Evolutionary conservation across 148 eudicot genomes (phyloP).

Genomic region (Camellia japonica): DNA sequence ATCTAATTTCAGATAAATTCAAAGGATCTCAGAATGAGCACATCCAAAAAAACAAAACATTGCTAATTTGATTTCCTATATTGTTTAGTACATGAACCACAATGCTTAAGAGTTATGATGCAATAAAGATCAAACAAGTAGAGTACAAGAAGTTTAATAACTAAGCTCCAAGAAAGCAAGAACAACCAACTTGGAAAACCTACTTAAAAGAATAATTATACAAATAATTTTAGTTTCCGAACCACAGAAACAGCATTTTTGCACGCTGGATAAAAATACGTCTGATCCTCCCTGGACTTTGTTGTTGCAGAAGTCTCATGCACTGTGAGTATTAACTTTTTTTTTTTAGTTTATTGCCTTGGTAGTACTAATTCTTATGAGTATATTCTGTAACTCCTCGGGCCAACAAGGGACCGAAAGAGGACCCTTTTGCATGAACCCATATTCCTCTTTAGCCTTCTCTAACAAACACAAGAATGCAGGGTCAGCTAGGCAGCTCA

Average conservation of each 20-base stretch:
- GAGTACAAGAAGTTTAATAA: too few species aligned
- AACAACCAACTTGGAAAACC: not conserved
- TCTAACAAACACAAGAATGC: constrained; percentile 36
- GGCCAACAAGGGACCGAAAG: constrained; percentile 42
- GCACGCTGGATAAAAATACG: too few species aligned
- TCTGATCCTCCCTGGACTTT: not conserved
- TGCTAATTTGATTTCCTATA: too few species aligned
- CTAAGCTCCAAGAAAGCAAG: not conserved
- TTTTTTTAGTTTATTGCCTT: too few species aligned
- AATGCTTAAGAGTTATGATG: too few species aligned
- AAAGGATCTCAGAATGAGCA: too few species aligned
- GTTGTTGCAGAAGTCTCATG: not conserved
- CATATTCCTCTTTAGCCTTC: constrained; percentile 44
- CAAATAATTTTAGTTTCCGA: not conserved
- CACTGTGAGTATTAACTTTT: too few species aligned
- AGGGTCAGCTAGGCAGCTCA: constrained; percentile 31
- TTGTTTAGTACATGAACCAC: too few species aligned
- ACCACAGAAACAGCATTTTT: too few species aligned
- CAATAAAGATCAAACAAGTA: too few species aligned
- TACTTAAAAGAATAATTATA: not conserved
- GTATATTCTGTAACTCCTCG: constrained; percentile 35
- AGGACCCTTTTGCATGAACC: constrained; percentile 40
- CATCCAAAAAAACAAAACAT: too few species aligned
- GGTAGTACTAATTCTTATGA: not conserved
- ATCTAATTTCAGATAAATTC: too few species aligned